Percentiles rank a stretch among this genome's conserved stretches.
Evolutionary conservation across 345 rosid genomes (phyloP).

Genomic region (Citrus cavaleriei): DNA sequence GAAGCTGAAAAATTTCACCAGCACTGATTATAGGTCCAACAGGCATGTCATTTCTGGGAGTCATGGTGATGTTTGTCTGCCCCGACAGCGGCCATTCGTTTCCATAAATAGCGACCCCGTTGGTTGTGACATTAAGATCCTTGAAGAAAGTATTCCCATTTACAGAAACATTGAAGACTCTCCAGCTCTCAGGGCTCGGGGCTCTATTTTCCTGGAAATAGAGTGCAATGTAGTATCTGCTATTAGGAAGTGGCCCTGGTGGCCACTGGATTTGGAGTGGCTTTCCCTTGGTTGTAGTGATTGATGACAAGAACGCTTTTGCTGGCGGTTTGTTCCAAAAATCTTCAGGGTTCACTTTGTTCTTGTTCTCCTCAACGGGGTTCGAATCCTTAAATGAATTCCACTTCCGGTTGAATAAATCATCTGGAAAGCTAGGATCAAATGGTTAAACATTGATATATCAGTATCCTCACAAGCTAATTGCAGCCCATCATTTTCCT

Average conservation of each 20-base stretch:
- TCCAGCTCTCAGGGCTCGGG: slow-evolving; percentile 64
- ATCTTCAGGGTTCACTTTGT: slow-evolving; percentile 38
- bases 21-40: slow-evolving; percentile 75
- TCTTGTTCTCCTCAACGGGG: slow-evolving; percentile 28
- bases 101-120: slow-evolving; percentile 65
- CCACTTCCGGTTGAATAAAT: slow-evolving; percentile 64
- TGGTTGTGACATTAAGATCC: slow-evolving; percentile 55
- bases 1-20: slow-evolving; percentile 69
- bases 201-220: slow-evolving; percentile 74
- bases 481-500: neutral
- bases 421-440: slow-evolving; percentile 75
- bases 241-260: slow-evolving; percentile 42
- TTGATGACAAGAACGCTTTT: slow-evolving; percentile 44
- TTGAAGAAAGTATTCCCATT: slow-evolving; percentile 59
- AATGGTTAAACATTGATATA: slow-evolving; percentile 9
- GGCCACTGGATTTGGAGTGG: slow-evolving; percentile 63
- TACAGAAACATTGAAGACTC: slow-evolving; percentile 59
- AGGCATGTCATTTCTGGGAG: slow-evolving; percentile 36
- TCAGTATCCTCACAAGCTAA: slow-evolving; percentile 12
- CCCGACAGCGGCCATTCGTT: slow-evolving; percentile 75
- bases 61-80: slow-evolving; percentile 52
- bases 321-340: slow-evolving; percentile 79
- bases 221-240: slow-evolving; percentile 65
- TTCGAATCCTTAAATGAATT: slow-evolving; percentile 59
- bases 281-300: slow-evolving; percentile 58